Percentiles rank a stretch among this genome's conserved stretches.
Evolutionary conservation across 371 early-diverging fungal genomes (phyloP).

Genomic region (Lichtheimia hyalospora): DNA sequence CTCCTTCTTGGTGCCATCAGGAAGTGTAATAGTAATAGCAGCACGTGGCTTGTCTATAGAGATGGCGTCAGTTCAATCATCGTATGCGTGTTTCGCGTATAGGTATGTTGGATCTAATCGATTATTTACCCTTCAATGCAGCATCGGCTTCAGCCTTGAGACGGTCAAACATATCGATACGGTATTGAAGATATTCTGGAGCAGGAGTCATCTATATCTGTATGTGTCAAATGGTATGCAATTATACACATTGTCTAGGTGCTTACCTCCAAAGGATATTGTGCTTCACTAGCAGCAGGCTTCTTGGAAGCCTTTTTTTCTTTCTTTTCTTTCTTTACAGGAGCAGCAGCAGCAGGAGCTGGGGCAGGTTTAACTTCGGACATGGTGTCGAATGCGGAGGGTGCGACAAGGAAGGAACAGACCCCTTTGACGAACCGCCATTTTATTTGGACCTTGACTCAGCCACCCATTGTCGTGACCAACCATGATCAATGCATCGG

Average conservation of each 20-base stretch:
- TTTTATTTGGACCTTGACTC: constrained; percentile 1
- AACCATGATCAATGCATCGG: too few relatives aligned
- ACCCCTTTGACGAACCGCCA: too few relatives aligned
- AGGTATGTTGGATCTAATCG: constrained; percentile 3
- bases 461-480: neutral
- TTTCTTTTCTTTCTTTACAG: constrained; percentile 13
- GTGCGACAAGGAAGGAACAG: too few relatives aligned
- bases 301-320: constrained; percentile 53
- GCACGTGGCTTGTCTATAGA: constrained; percentile 77
- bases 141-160: constrained; percentile 81
- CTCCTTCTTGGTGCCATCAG: constrained; percentile 83
- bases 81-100: neutral
- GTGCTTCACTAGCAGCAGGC: constrained; percentile 43
- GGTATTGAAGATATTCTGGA: constrained; percentile 85
- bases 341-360: neutral
- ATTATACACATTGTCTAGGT: neutral
- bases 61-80: neutral
- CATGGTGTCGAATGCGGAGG: too few relatives aligned
- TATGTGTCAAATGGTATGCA: neutral
- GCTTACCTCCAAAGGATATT: constrained; percentile 60
- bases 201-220: constrained; percentile 57
- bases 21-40: constrained; percentile 87
- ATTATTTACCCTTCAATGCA: constrained; percentile 72
- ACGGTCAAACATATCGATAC: constrained; percentile 90
- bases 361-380: constrained; percentile 1